Percentiles rank a stretch among this genome's conserved stretches.
These are phyloP conservation scores for Tolypocladium endophyticum DNA, from an alignment of 2,329 filamentous ascomycete genomes.

Conservation along the genomic window DNA sequence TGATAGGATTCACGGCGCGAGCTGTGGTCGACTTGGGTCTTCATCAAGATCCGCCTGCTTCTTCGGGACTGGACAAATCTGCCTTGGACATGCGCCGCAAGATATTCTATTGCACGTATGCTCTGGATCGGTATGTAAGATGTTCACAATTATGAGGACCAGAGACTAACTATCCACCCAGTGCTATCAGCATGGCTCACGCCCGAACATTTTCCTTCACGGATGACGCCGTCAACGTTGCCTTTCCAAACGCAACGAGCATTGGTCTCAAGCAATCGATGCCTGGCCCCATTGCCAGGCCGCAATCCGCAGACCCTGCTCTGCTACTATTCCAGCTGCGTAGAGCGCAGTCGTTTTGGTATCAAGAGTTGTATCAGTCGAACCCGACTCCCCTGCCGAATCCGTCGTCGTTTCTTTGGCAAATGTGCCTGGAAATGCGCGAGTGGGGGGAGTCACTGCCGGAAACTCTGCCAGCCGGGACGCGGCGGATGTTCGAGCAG, in stretches of 20 bases:
- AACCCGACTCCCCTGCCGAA: constrained; percentile 59
- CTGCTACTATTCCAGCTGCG: constrained; percentile 73
- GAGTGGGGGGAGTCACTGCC: constrained; percentile 76
- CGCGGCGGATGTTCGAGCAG: constrained; percentile 71
- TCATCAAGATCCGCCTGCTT: constrained; percentile 78
- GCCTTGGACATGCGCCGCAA: constrained; percentile 68
- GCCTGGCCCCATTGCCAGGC: constrained; percentile 31
- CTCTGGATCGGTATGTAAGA: constrained; percentile 62
- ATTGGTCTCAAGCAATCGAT: constrained; percentile 30
- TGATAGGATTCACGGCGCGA: constrained; percentile 82
- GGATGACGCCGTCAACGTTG: constrained; percentile 75
- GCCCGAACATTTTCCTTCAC: constrained; percentile 87
- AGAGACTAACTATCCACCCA: constrained; percentile 22
- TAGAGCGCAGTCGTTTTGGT: constrained; percentile 79
- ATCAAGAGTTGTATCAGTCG: constrained; percentile 77
- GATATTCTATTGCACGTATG: constrained; percentile 86
- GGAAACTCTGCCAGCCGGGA: constrained; percentile 48
- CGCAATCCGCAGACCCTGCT: constrained; percentile 54
- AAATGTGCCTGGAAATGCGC: constrained; percentile 64
- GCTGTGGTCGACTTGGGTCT: constrained; percentile 83
- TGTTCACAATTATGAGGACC: neutral
- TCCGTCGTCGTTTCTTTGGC: constrained; percentile 62
- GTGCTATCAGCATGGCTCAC: constrained; percentile 80
- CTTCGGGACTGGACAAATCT: constrained; percentile 54
- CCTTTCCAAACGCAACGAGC: constrained; percentile 51